Base-by-base conservation (phyloP, 2,329 filamentous ascomycete species). In the Neonectria faginata region DNA sequence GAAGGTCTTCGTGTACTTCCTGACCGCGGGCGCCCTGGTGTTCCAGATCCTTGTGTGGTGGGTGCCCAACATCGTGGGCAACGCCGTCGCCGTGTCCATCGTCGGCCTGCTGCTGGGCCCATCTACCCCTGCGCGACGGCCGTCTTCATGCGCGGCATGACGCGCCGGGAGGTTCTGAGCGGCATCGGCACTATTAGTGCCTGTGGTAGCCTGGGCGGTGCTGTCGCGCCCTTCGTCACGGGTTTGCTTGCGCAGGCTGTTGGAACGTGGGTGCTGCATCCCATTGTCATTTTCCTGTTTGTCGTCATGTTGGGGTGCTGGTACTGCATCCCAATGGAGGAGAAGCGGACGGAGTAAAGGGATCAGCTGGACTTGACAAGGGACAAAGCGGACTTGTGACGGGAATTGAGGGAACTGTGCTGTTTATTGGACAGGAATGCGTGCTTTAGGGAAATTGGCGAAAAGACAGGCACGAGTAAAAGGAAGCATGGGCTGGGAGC, bases 11-110 rank as follows among this genome's bases (percentile, higher is more conserved):
- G 91, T 95, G 1, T 87, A 90, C 69, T 78, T 80, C 3, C 83
- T 93, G 41, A 85, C 88, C 0, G 71, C 83, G 6, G 90, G 89
- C 3, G 87, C 91, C 0, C 82, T 88, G 3, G 80, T 85, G 0
- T 92, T 95, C 67, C 87, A 96, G 78, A 77, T 94, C n/a, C 81
- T 96, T 27, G 89, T 92, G 10, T 96, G 93, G 93, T 80, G 88
- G 33, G 85, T 94, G 27, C 92, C 92, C 1, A 92, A 93, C 74
- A 81, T 94, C n/a, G 81, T 92, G 33, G 89, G 89, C 14, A 85
- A 91, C 68, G 88, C 89, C 18, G 89, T 92, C 1, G 86, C 88
- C 3, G 85, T 92, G 3, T 81, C 88, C 77, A 79, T 96, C 25
- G 84, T 96, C 18, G 93, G 93, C 12, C 78, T 96, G 8, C 78